phyloP scores from a whole-genome alignment of 352 stramenopile genomes.

The Pythium plurisporium region DNA sequence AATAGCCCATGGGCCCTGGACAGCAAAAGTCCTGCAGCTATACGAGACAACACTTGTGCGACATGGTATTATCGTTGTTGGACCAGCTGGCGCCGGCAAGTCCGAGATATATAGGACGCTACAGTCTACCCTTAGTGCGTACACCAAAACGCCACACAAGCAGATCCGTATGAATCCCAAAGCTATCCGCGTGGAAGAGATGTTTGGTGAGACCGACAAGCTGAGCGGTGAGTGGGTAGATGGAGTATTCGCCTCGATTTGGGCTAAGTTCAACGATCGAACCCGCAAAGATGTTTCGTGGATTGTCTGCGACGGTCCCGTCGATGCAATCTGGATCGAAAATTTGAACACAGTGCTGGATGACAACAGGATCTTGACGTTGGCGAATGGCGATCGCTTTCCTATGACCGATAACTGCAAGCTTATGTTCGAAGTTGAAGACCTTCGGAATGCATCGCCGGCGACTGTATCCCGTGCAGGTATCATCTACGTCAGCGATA shows the following conservation, averaged over 20 bases:
- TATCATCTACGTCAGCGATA: constrained; percentile 92
- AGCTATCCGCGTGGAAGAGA: constrained; percentile 95
- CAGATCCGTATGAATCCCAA: constrained; percentile 97
- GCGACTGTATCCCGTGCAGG: constrained; percentile 91
- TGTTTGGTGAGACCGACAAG: constrained; percentile 97
- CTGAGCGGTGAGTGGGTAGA: constrained; percentile 97
- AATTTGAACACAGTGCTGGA: constrained; percentile 61
- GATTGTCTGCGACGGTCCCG: constrained; percentile 89
- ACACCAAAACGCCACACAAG: constrained; percentile 92
- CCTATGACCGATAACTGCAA: constrained; percentile 93
- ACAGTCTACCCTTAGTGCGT: constrained; percentile 88
- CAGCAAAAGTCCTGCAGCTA: constrained; percentile 95
- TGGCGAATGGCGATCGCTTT: constrained; percentile 90
- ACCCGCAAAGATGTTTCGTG: constrained; percentile 87
- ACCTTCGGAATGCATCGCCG: constrained; percentile 83
- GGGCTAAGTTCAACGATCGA: constrained; percentile 97
- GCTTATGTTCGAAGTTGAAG: constrained; percentile 96
- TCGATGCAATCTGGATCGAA: constrained; percentile 87
- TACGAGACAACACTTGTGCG: constrained; percentile 97
- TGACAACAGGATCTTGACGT: constrained; percentile 30
- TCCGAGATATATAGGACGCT: constrained; percentile 96
- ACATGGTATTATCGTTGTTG: constrained; percentile 98
- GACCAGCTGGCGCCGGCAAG: constrained; percentile 96
- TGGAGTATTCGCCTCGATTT: constrained; percentile 97
- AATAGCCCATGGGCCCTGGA: constrained; percentile 75